Evolutionary conservation across 257 asterid species (phyloP).

Genomic region (Haberlea rhodopensis): DNA sequence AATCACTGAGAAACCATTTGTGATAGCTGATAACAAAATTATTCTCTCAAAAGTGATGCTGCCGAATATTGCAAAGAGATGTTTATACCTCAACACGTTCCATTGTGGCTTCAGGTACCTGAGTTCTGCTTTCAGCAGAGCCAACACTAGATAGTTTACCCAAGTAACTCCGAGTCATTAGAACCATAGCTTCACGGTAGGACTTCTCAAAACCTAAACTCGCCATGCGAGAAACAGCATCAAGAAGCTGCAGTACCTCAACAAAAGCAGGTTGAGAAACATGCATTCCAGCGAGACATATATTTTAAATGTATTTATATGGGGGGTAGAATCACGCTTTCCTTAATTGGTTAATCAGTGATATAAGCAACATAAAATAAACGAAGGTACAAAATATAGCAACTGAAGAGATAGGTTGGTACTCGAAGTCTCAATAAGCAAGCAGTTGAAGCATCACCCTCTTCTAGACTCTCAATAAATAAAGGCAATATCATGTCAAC

Average conservation of each 20-base stretch:
- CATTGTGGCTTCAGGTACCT: conserved; percentile 82
- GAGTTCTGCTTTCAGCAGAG: conserved; percentile 84
- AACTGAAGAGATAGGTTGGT: conserved; percentile 32
- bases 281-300: conserved; percentile 21
- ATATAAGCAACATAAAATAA: conserved; percentile 20
- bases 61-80: conserved; percentile 22
- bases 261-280: conserved; percentile 55
- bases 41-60: conserved; percentile 23
- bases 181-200: conserved; percentile 94
- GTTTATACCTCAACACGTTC: conserved; percentile 88
- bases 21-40: conserved; percentile 20
- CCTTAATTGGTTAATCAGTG: conserved; percentile 9
- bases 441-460: conserved; percentile 92
- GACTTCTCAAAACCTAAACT: conserved; percentile 96
- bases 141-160: conserved; percentile 78
- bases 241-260: conserved; percentile 97
- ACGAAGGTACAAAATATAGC: conserved; percentile 19
- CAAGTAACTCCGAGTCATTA: conserved; percentile 89
- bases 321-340: not conserved
- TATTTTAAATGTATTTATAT: not conserved
- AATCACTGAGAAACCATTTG: conserved; percentile 66
- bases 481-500: conserved; percentile 93
- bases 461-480: conserved; percentile 95
- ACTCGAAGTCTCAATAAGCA: conserved; percentile 90
- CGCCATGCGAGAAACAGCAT: conserved; percentile 99